These are phyloP conservation scores for Lyophyllum semitale DNA, from an alignment of 768 basidiomycete species.

Conservation along the genomic window DNA sequence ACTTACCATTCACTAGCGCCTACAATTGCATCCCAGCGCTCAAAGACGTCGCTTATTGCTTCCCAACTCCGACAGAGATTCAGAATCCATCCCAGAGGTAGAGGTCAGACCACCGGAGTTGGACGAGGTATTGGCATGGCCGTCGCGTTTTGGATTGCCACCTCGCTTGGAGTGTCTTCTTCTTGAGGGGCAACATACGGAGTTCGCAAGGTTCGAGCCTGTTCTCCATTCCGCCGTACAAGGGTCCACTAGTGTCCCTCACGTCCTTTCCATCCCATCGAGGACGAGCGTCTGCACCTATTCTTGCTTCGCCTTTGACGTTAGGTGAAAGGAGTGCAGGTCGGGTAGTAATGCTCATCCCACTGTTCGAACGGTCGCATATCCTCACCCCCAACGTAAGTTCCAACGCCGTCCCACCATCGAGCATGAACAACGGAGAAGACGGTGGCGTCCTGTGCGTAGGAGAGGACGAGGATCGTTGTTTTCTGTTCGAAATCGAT, in stretches of 20 bases:
- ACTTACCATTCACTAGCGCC: no score
- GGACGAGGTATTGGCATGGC: no score
- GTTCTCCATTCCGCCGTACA: conserved; percentile 17
- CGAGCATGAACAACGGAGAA: conserved; percentile 51
- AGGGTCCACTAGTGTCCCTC: conserved; percentile 32
- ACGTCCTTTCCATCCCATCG: conserved; percentile 31
- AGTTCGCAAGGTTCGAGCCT: conserved; percentile 24
- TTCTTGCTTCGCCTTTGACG: conserved; percentile 45
- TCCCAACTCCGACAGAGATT: no score
- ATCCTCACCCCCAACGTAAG: conserved; percentile 27
- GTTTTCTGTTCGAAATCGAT: conserved; percentile 79
- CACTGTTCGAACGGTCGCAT: conserved; percentile 28
- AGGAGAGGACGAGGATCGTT: conserved; percentile 31
- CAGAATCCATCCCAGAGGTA: no score
- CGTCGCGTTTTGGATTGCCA: no score
- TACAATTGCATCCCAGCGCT: no score
- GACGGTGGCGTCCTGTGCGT: conserved; percentile 49
- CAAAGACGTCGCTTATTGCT: no score
- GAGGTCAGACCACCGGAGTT: no score
- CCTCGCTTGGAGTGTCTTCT: no score
- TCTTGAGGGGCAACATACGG: no score
- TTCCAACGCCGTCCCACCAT: conserved; percentile 9
- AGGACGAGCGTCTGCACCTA: conserved; percentile 29
- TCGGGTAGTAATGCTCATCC: conserved; percentile 75
- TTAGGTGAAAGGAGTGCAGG: conserved; percentile 64